Evolutionary conservation across 2,329 filamentous ascomycete genomes (phyloP).

Genomic region (Fusarium equiseti): DNA sequence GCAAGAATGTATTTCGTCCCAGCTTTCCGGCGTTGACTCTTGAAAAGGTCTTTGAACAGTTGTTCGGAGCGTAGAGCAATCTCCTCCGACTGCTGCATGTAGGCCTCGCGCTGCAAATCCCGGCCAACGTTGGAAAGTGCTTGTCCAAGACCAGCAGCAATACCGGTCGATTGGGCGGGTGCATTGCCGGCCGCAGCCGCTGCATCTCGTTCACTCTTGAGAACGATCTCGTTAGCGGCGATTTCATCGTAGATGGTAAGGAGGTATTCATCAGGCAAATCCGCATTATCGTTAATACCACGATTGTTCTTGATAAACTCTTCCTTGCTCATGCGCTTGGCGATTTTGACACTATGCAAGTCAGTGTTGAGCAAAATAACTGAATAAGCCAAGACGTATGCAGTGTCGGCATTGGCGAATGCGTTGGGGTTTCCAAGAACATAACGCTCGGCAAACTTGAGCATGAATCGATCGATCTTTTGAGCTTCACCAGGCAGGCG

Average conservation of each 20-base stretch:
- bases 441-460: slow-evolving; percentile 98
- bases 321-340: slow-evolving; percentile 89
- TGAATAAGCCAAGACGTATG: slow-evolving; percentile 95
- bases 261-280: slow-evolving; percentile 93
- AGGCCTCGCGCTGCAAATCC: slow-evolving; percentile 91
- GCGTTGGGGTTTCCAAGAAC: slow-evolving; percentile 95
- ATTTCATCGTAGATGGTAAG: slow-evolving; percentile 94
- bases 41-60: slow-evolving; percentile 92
- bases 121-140: slow-evolving; percentile 92
- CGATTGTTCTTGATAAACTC: slow-evolving; percentile 99
- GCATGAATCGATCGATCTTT: slow-evolving; percentile 99
- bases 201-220: slow-evolving; percentile 90
- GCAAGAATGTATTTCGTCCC: slow-evolving; percentile 87
- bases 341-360: slow-evolving; percentile 89
- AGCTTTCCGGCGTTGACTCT: slow-evolving; percentile 83
- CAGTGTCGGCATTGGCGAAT: slow-evolving; percentile 97
- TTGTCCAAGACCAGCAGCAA: slow-evolving; percentile 87
- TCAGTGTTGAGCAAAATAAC: slow-evolving; percentile 98
- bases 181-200: slow-evolving; percentile 81
- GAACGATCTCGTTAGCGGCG: slow-evolving; percentile 88
- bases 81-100: slow-evolving; percentile 94
- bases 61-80: slow-evolving; percentile 81
- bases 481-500: slow-evolving; percentile 95
- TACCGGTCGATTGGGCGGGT: slow-evolving; percentile 71
- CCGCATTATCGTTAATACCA: slow-evolving; percentile 96